Percentiles rank a stretch among this genome's conserved stretches.
Evolutionary conservation across 2,329 filamentous ascomycete genomes (phyloP).

Genomic region (Chrysosporium keratinophilum): DNA sequence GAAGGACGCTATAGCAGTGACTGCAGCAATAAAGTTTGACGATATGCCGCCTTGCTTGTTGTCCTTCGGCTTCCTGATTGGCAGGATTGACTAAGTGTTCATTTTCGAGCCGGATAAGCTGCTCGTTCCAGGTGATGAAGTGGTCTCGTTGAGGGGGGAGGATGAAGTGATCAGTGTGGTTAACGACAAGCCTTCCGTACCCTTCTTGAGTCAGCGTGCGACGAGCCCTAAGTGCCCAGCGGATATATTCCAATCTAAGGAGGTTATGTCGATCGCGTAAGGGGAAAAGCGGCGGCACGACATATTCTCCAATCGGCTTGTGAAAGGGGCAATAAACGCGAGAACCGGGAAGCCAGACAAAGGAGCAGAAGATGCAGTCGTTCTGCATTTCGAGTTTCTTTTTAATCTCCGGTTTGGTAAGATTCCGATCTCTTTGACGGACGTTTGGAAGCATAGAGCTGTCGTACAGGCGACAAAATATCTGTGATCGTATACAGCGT

Average conservation of each 20-base stretch:
- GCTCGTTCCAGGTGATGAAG: no score
- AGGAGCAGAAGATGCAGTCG: background rate
- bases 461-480: slow-evolving; percentile 6
- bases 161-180: background rate
- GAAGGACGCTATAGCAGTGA: slow-evolving; percentile 3
- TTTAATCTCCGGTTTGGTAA: background rate
- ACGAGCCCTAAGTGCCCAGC: background rate
- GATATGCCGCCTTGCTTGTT: background rate
- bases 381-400: background rate
- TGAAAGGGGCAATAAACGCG: slow-evolving; percentile 11
- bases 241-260: background rate
- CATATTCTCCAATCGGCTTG: background rate
- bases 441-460: slow-evolving; percentile 6
- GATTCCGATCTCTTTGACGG: background rate
- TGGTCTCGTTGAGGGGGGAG: background rate
- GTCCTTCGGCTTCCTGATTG: no score
- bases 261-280: background rate
- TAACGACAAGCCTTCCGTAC: background rate
- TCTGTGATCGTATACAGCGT: background rate
- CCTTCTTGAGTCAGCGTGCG: background rate
- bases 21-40: slow-evolving; percentile 3
- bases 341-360: background rate
- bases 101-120: no score
- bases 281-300: background rate
- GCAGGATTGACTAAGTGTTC: no score